Evolutionary conservation across 148 eudicot genomes (phyloP).

Genomic region (Rhododendron mucronatum): DNA sequence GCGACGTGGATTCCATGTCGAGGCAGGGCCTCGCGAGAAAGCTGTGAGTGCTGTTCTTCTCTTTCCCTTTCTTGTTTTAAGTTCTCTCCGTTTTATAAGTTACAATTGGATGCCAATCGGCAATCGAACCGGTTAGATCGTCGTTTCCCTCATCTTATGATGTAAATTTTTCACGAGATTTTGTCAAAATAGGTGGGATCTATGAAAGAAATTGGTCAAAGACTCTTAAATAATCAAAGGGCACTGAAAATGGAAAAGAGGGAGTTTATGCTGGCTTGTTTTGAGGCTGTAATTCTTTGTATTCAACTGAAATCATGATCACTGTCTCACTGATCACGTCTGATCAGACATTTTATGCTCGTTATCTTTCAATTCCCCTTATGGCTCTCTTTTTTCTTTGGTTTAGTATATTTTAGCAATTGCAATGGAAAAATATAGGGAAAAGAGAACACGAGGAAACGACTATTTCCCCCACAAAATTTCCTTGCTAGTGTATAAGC

Average conservation of each 20-base stretch:
- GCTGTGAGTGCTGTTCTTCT: constrained; percentile 48
- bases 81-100: not conserved
- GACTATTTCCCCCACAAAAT: too few species aligned
- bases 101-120: not conserved
- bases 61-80: not conserved
- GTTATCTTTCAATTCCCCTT: too few species aligned
- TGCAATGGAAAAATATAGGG: too few species aligned
- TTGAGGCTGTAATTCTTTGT: not conserved
- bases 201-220: not conserved
- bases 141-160: not conserved
- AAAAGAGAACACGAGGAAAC: too few species aligned
- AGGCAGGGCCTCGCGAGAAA: constrained; percentile 80
- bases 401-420: too few species aligned
- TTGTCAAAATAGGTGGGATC: constrained; percentile 10
- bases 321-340: not conserved
- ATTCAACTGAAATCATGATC: not conserved
- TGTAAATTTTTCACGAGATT: not conserved
- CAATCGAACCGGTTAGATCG: not conserved
- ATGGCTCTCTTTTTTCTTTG: too few species aligned
- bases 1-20: constrained; percentile 53
- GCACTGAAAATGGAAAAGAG: not conserved
- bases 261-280: not conserved
- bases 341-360: too few species aligned
- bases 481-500: too few species aligned
- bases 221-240: not conserved